Base-by-base conservation (phyloP, 176 grass and related monocot genomes). In the Pharus latifolius region DNA sequence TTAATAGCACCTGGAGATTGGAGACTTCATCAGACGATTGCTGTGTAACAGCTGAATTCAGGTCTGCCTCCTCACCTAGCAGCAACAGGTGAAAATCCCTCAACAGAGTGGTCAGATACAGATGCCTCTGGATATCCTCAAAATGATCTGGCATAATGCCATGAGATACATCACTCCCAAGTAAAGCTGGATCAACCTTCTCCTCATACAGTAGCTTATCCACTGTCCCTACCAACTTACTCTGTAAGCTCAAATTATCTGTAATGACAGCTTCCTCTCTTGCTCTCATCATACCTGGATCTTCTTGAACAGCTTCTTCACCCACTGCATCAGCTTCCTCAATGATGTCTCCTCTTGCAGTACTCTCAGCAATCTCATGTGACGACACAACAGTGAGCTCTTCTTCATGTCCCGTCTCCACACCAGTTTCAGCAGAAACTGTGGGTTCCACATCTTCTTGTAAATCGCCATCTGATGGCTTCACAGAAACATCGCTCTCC, bases 11-110 rank as follows among this genome's bases (percentile, higher is more conserved):
- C 78, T 65, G 63, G 31, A 88, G 81, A 48, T 92, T 79, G 17
- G 26, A 66, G 33, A 56, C 49, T 61, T 88, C 78, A 71, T 78
- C 59, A 76, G 69, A 76, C 79, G 64, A 91, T 11, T 23, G 53
- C 9, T 44, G 69, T 63, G 59, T 74, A 65, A 76, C 17, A 22
- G 83, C 76, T 28, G 78, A 65, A 74, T 82, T 71, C 7, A 82
- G 57, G 24, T 49, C 63, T 49, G 71, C 79, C 67, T 56, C 37
- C 37, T 90, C 94, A 38, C 83, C 81, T 66, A 91, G 63, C 69
- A 85, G 86, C 72, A 89, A 65, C 72, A 86, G 83, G 18, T 93
- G 74, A 88, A 90, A 82, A 75, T 98, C 81, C 70, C 78, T 98
- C 3, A 61, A 81, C 18, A 94, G 1, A 56, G 61, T 82, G 70